Percentiles rank a stretch among this genome's conserved stretches.
Evolutionary conservation across 1,139 yeast genomes (phyloP).

Genomic region (Groenewaldozyma auringiensis): DNA sequence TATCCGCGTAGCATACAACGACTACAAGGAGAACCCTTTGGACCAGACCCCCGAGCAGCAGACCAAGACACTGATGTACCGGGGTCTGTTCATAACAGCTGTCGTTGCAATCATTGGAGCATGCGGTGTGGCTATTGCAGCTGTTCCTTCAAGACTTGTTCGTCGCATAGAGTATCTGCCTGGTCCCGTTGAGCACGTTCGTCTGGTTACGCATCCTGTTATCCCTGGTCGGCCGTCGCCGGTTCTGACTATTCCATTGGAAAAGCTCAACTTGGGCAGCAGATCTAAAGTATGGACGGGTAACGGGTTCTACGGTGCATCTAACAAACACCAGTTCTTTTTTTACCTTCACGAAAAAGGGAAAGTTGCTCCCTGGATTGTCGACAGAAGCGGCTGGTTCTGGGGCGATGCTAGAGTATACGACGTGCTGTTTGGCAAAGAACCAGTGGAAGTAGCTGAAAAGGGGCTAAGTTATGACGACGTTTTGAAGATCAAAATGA

Average conservation of each 20-base stretch:
- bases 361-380: constrained; percentile 57
- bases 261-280: constrained; percentile 47
- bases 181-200: constrained; percentile 41
- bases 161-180: constrained; percentile 76
- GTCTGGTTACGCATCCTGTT: constrained; percentile 65
- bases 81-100: constrained; percentile 37
- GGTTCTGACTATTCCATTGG: constrained; percentile 58
- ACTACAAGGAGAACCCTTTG: constrained; percentile 51
- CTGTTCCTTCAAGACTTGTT: constrained; percentile 60
- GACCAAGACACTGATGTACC: constrained; percentile 7
- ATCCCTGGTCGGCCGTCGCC: constrained; percentile 75
- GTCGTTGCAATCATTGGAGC: constrained; percentile 25
- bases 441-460: constrained; percentile 66
- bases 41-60: constrained; percentile 31
- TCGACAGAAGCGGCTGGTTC: constrained; percentile 78
- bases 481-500: constrained; percentile 26
- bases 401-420: constrained; percentile 90
- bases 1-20: constrained; percentile 45
- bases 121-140: constrained; percentile 35
- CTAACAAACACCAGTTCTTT: constrained; percentile 66
- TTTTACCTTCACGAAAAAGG: constrained; percentile 60
- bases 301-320: constrained; percentile 78
- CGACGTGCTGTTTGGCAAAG: constrained; percentile 74
- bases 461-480: constrained; percentile 66
- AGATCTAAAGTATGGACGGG: constrained; percentile 74